phyloP scores from a whole-genome alignment of 169 alveolate genomes.

The Theileria parva region DNA sequence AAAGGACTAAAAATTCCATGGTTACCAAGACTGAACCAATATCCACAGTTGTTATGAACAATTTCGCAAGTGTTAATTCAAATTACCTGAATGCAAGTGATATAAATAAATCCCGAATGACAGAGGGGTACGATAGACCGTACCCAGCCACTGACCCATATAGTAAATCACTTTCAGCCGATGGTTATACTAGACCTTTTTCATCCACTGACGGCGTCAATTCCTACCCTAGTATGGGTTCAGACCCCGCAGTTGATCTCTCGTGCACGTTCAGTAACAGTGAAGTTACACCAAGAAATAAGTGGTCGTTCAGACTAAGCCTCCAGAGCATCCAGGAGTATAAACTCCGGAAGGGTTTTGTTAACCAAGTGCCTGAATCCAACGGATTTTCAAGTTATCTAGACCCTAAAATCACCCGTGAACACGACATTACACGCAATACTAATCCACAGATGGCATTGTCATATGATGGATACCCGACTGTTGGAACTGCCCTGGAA shows the following conservation, averaged over 20 bases:
- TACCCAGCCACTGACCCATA: not conserved
- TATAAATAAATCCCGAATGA: not conserved
- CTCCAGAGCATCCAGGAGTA: constrained; percentile 55
- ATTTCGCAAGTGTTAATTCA: constrained; percentile 3
- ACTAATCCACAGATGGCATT: not conserved
- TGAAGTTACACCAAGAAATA: constrained; percentile 1
- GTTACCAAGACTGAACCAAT: not conserved
- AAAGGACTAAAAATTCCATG: not conserved
- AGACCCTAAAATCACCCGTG: not conserved
- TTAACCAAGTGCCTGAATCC: constrained; percentile 26
- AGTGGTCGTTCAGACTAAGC: constrained; percentile 40
- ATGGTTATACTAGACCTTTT: not conserved
- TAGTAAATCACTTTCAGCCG: not conserved
- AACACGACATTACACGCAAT: not conserved
- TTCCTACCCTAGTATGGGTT: not conserved
- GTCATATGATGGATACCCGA: not conserved
- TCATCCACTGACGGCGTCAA: not conserved
- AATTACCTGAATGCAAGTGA: constrained; percentile 6
- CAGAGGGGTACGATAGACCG: not conserved
- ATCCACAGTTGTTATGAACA: not conserved
- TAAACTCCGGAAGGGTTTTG: constrained; percentile 24
- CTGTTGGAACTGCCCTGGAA: not conserved
- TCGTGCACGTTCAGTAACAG: not conserved
- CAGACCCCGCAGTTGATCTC: not conserved
- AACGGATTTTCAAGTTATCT: constrained; percentile 11